A percentile compares a stretch with the other conserved stretches of the same genome.
These are phyloP conservation scores for Pythium folliculosum DNA, from an alignment of 352 stramenopile genomes.

Conservation along the genomic window DNA sequence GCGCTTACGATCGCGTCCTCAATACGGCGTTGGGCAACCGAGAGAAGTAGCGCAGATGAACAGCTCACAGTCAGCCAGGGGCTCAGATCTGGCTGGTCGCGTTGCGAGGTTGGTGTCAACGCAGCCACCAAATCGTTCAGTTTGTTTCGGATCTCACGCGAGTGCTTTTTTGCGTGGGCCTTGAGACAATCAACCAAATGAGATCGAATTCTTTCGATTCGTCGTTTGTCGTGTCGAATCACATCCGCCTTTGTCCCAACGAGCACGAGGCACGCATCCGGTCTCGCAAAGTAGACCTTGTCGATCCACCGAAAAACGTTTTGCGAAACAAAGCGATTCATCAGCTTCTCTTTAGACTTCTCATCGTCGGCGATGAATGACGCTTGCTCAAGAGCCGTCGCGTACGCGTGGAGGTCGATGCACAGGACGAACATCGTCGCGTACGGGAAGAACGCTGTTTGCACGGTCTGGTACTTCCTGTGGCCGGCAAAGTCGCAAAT, in stretches of 20 bases:
- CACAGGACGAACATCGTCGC: constrained; percentile 1
- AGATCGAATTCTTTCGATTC: background rate
- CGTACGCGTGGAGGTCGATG: constrained; percentile 8
- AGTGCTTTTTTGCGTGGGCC: background rate
- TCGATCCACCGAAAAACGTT: constrained; percentile 7
- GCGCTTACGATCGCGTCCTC: background rate
- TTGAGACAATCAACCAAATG: background rate
- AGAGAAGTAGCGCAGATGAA: background rate
- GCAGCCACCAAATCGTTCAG: background rate
- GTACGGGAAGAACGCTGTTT: constrained; percentile 1
- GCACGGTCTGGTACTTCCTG: constrained; percentile 1
- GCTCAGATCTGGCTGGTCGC: background rate
- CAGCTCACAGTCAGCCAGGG: constrained; percentile 2
- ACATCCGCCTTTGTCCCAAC: constrained; percentile 6
- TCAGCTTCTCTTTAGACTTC: background rate
- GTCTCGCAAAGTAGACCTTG: background rate
- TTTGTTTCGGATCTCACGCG: background rate
- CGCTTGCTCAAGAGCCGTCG: background rate
- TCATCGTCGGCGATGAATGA: background rate
- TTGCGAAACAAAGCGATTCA: constrained; percentile 2
- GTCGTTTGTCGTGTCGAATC: background rate
- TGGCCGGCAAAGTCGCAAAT: constrained; percentile 4
- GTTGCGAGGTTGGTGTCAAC: too few relatives aligned
- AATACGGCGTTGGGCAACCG: background rate
- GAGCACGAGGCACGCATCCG: background rate